Evolutionary conservation across 495 filamentous ascomycete species (phyloP), one percentile per base, ranked within the genome.

Genomic region (Parathielavia hyrcaniae): DNA sequence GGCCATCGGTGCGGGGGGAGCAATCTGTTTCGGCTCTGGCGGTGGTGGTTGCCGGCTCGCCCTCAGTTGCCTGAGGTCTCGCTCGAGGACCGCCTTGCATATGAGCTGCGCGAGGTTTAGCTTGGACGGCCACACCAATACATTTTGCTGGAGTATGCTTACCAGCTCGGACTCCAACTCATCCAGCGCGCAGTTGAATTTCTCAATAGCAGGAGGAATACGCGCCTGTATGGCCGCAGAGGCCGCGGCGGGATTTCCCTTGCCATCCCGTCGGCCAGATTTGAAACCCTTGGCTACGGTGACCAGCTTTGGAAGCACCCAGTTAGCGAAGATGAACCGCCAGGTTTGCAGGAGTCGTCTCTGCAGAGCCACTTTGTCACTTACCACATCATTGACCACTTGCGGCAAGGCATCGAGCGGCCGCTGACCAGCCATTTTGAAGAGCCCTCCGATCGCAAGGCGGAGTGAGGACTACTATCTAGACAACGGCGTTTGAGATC

Each of bases 161-260:
- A 83, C 80, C 50, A 83, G 77, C 36, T 81, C 79, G 32, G 41
- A 59, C 57, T 81, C 79, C 3, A 83, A 38, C 5, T 81, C 76
- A 54, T 81, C 77, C n/a, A 81, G 59, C 17, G 73, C 73, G 46
- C 62, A 63, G 41, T 81, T 77, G 58, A 81, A 83, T 43, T 65
- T 61, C 43, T 72, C 67, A 23, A 74, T 64, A 9, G 70, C 67
- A 9, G 66, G 66, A 8, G 71, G 67, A 17, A 80, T 65, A 30
- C 71, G 74, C 10, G 67, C 44, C 20, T 66, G 68, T 23, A 74
- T 58, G 4, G 69, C 55, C 35, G 59, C 64, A 55, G 64, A 66
- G 8, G 64, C 61, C 32, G 67, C 66, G 17, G 51, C 58, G 11
- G 60, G 23, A 32, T 60, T 68, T 57, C 63, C 67, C 47, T 71